Conservation (phyloP, 257 asterid genomes). For the Solanum medicagineum region DNA sequence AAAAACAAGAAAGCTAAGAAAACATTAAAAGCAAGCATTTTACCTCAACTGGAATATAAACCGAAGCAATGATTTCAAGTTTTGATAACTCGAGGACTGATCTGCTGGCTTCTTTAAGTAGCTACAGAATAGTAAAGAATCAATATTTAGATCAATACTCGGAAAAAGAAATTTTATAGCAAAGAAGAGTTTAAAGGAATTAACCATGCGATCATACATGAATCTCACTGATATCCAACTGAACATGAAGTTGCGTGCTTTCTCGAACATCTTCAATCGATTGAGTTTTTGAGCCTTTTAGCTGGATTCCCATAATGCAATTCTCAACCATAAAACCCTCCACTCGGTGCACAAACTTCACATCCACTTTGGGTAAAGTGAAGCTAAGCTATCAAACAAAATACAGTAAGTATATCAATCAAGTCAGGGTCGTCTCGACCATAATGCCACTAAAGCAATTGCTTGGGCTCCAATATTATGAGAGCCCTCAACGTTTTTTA, state of each 20-base stretch:
- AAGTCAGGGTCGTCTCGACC: too few relatives aligned
- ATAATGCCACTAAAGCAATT: too few relatives aligned
- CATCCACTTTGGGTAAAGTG: constrained; percentile 73
- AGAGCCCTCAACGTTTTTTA: too few relatives aligned
- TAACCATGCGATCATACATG: constrained; percentile 44
- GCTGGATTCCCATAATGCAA: constrained; percentile 74
- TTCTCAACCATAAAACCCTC: constrained; percentile 57
- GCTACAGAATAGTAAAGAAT: constrained; percentile 40
- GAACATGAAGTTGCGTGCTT: constrained; percentile 61
- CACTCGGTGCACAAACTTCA: constrained; percentile 54
- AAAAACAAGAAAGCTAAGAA: neutral
- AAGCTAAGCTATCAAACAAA: constrained; percentile 50
- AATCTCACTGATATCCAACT: constrained; percentile 88
- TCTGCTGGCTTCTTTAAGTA: constrained; percentile 70
- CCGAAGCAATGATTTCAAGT: constrained; percentile 55
- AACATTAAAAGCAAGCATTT: neutral
- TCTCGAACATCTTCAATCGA: constrained; percentile 68
- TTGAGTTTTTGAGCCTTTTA: constrained; percentile 63
- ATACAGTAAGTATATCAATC: constrained; percentile 5
- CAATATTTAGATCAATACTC: constrained; percentile 6
- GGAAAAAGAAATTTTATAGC: neutral
- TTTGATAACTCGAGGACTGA: constrained; percentile 77
- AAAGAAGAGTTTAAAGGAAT: neutral
- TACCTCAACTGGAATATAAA: constrained; percentile 86
- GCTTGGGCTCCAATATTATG: too few relatives aligned